Base-by-base conservation (phyloP, 805 yeast species). In the Saccharomycopsis fermentans region DNA sequence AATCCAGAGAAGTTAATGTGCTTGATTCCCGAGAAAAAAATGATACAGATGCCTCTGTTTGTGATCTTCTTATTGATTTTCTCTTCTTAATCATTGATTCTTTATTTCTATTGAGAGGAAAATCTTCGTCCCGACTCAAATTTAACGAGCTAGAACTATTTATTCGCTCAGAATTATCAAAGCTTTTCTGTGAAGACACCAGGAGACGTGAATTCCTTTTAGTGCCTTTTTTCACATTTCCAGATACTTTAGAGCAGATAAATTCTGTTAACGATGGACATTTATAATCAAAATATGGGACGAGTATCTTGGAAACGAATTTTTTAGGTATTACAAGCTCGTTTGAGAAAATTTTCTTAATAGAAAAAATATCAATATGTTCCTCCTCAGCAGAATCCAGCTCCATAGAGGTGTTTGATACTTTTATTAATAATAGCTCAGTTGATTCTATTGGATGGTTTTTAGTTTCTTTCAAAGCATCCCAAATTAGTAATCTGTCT, bases 401-500 rank as follows among this genome's bases (percentile, higher is more conserved):
- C 9, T 6, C n/a, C 16, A 9, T 24, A 11, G 35, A n/a, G 2
- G 34, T n/a, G n/a, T 19, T 11, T 19, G 14, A 19, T 27, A 8
- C 21, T 27, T 19, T 19, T 52, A 36, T 3, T 35, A 19, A 34
- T 21, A 24, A 19, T 32, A 27, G 24, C n/a, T 17, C 36, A 12
- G 17, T 12, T 35, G 24, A 47, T 48, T 21, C n/a, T 27, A 47
- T 17, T 29, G 14, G 11, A 17, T 43, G 36, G 16, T 40, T 17
- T 27, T 48, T 52, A 8, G 59, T 55, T 24, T 59, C 61, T 14
- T 56, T 12, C 16, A 59, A 43, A n/a, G 59, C 55, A 52, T 61
- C 63, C 62, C 62, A 61, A 24, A 61, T 61, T 14, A 58, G 35
- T 6, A 59, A 51, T 48, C 63, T 39, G 34, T 61, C 63, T 8